These are phyloP conservation scores for Cichorium intybus DNA, from an alignment of 140 eudicot genomes.

Conservation along the genomic window DNA sequence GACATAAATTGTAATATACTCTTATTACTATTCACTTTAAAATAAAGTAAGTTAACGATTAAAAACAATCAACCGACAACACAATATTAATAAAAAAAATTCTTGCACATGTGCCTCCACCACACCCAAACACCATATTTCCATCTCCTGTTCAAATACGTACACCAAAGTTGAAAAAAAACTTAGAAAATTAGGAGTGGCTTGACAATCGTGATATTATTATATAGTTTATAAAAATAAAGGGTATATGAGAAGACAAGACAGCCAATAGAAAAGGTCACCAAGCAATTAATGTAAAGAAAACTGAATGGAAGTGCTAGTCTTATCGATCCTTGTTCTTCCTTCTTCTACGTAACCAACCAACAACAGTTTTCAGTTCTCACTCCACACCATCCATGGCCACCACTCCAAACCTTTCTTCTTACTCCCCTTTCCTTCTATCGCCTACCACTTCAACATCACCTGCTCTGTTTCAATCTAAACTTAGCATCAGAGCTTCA, in stretches of 20 bases:
- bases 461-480: neutral
- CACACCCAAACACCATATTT: neutral
- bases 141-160: neutral
- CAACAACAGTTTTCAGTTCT: neutral
- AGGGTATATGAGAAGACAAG: neutral
- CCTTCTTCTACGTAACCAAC: neutral
- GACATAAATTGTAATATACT: too few species aligned
- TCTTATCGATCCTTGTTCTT: too few species aligned
- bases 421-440: constrained; percentile 4
- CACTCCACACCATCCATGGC: constrained; percentile 12
- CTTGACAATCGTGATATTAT: neutral
- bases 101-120: neutral
- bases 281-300: neutral
- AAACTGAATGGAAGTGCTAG: neutral
- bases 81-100: neutral
- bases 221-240: too few species aligned
- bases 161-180: neutral
- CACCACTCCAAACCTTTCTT: constrained; percentile 8
- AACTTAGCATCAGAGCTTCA: neutral
- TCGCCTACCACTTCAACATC: neutral
- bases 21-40: too few species aligned
- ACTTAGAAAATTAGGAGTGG: neutral
- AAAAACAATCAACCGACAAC: neutral
- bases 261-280: neutral
- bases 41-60: neutral